phyloP scores from a whole-genome alignment of 441 rosid species.

The Eruca vesicaria region DNA sequence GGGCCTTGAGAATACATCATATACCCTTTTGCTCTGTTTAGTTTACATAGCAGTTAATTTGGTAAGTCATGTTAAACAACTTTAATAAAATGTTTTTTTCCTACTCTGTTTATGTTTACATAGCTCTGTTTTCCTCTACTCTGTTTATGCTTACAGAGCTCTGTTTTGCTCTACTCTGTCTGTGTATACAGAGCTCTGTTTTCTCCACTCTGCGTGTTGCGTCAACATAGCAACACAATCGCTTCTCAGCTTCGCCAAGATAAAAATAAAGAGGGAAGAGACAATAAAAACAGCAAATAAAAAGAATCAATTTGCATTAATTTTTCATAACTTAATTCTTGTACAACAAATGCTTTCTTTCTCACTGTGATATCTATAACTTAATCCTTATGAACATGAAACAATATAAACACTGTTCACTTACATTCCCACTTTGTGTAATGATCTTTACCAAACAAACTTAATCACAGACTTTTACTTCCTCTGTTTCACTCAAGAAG shows the following conservation, averaged over 20 bases:
- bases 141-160: not conserved
- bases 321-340: not conserved
- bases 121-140: not conserved
- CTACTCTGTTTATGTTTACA: not conserved
- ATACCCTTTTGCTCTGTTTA: not conserved
- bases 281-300: not conserved
- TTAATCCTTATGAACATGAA: not conserved
- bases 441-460: slow-evolving; percentile 13
- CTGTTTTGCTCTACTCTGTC: not conserved
- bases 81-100: not conserved
- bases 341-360: slow-evolving; percentile 16
- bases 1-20: not conserved
- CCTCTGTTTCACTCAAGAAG: slow-evolving; percentile 50
- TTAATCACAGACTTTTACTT: not conserved
- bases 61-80: not conserved
- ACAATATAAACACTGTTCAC: not conserved
- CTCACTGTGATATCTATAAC: slow-evolving; percentile 4
- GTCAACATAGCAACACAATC: no score
- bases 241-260: no score
- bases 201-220: no score
- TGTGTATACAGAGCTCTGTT: not conserved
- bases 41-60: not conserved
- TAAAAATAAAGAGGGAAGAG: no score
- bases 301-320: slow-evolving; percentile 26
- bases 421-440: not conserved